Conservation (phyloP, 345 rosid species). For the Hibiscus trionum region DNA sequence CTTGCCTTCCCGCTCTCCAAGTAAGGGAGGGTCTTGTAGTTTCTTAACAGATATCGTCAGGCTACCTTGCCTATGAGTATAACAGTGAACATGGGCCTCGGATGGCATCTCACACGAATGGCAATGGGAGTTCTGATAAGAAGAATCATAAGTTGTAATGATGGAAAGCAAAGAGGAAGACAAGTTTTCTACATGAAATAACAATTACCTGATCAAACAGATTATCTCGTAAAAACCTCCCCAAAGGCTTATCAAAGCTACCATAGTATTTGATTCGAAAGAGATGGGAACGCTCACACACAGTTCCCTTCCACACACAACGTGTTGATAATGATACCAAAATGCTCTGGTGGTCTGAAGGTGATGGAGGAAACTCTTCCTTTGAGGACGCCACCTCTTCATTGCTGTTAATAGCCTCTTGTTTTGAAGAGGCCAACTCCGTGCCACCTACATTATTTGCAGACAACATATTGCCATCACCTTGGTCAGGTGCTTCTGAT, state of each 20-base stretch:
- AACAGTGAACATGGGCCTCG: slow-evolving; percentile 95
- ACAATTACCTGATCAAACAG: slow-evolving; percentile 78
- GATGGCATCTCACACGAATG: slow-evolving; percentile 81
- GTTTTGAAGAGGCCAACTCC: slow-evolving; percentile 22
- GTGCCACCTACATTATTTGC: slow-evolving; percentile 10
- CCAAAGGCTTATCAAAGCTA: slow-evolving; percentile 87
- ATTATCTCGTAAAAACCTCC: slow-evolving; percentile 78
- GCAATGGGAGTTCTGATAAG: slow-evolving; percentile 51
- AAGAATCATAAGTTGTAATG: slow-evolving; percentile 1
- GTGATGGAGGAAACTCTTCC: slow-evolving; percentile 84
- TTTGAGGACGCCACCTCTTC: slow-evolving; percentile 48
- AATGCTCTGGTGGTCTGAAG: slow-evolving; percentile 95
- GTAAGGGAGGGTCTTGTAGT: slow-evolving; percentile 51
- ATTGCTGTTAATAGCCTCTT: slow-evolving; percentile 23
- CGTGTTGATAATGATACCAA: slow-evolving; percentile 90
- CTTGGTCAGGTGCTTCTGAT: slow-evolving; percentile 21
- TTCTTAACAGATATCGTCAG: slow-evolving; percentile 88
- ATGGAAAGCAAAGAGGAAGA: neutral
- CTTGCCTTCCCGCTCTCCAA: slow-evolving; percentile 87
- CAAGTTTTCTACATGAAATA: neutral
- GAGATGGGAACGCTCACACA: slow-evolving; percentile 82
- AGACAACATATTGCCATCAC: slow-evolving; percentile 19
- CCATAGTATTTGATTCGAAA: slow-evolving; percentile 92
- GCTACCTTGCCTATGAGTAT: slow-evolving; percentile 91
- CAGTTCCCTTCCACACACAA: slow-evolving; percentile 91